Base-by-base conservation (phyloP, 805 yeast species). In the Soucietia sequanensis region DNA sequence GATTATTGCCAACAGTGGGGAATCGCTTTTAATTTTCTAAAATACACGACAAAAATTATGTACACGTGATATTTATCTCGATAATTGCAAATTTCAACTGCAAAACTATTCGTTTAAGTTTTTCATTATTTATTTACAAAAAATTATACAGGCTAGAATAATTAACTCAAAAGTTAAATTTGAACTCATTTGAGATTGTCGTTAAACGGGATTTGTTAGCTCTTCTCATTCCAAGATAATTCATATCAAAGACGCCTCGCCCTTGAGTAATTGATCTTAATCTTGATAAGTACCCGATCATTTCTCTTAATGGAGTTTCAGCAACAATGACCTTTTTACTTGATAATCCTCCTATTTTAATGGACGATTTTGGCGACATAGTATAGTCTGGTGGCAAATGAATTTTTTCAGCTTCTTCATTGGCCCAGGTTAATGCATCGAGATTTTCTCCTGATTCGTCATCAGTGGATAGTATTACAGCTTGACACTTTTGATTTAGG, bases 211-310 rank as follows among this genome's bases (percentile, higher is more conserved):
- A 84, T 7, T 62, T 59, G 2, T 78, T 62, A 1, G 83, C 84
- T 33, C 80, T 64, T 44, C 80, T 78, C 84, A 88, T 88, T 3
- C 88, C 85, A 25, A 68, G 58, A 44, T 81, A 84, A 10, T 76
- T 72, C 95, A 91, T 86, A 40, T 79, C 78, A 57, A 85, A 89
- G 2, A 80, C 75, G 2, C 90, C 95, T 27, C 95, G 71, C 1
- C 99, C 99, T 52, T 88, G 89, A 0, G 97, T 90, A 47, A 89
- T 64, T 23, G 93, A 81, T 48, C 98, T 65, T 30, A 93, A 64
- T 41, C 76, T 77, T 8, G 81, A 78, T 39, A 88, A 70, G 56
- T 93, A 93, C 0, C 97, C 96, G 31, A 89, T 76, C 96, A 93
- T 89, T 41, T 84, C 95, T 41, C 81, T 73, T 52, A 93, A 65